These are phyloP conservation scores for Ophiocordyceps sinensis DNA, from an alignment of 2,329 filamentous ascomycete genomes.

Conservation along the genomic window DNA sequence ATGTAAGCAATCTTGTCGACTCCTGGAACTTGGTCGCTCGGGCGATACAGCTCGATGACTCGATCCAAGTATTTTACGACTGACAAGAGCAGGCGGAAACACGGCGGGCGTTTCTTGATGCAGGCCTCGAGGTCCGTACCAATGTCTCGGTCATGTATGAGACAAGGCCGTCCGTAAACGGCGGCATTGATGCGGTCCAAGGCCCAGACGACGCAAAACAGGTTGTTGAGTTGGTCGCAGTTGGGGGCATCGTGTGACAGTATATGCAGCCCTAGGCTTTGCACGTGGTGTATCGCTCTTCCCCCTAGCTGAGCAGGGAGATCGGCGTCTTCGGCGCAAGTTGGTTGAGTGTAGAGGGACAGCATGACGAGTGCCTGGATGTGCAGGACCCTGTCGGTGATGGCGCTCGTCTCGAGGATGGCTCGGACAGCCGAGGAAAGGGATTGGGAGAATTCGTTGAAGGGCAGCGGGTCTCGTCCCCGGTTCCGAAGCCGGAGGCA, in stretches of 20 bases:
- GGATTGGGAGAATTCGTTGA: slow-evolving; percentile 31
- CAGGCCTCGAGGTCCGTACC: slow-evolving; percentile 36
- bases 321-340: slow-evolving; percentile 37
- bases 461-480: slow-evolving; percentile 22
- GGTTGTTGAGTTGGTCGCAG: slow-evolving; percentile 26
- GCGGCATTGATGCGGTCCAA: slow-evolving; percentile 45
- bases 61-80: slow-evolving; percentile 41
- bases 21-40: slow-evolving; percentile 22
- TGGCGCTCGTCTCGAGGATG: slow-evolving; percentile 36
- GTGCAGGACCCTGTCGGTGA: slow-evolving; percentile 38
- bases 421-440: slow-evolving; percentile 33
- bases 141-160: slow-evolving; percentile 47
- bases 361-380: slow-evolving; percentile 39
- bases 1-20: slow-evolving; percentile 30
- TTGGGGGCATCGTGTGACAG: slow-evolving; percentile 23
- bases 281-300: slow-evolving; percentile 40
- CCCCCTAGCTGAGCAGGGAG: slow-evolving; percentile 37
- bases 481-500: slow-evolving; percentile 29
- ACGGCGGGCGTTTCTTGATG: slow-evolving; percentile 34
- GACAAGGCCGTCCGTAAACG: slow-evolving; percentile 42
- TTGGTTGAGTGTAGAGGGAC: slow-evolving; percentile 45
- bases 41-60: slow-evolving; percentile 45
- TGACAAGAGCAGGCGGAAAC: slow-evolving; percentile 41
- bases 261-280: slow-evolving; percentile 41
- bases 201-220: slow-evolving; percentile 47